Percentiles rank a stretch among this genome's conserved stretches.
These are phyloP conservation scores for Ceratocystis lukuohia DNA, from an alignment of 2,329 filamentous ascomycete species.

Conservation along the genomic window DNA sequence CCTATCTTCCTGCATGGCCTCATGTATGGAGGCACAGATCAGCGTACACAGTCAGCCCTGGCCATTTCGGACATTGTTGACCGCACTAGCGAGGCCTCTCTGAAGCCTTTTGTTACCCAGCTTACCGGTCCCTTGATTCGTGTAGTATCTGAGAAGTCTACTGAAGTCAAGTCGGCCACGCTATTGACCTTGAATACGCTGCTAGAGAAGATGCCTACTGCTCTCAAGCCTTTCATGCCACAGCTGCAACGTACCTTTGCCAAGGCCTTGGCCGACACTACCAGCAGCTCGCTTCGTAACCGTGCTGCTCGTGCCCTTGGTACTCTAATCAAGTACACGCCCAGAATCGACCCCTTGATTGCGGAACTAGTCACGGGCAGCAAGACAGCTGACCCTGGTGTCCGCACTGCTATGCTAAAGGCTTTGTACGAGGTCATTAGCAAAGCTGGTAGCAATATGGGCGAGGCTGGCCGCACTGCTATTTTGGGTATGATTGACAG, in stretches of 20 bases:
- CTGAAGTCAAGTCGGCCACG: slow-evolving; percentile 92
- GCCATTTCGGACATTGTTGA: slow-evolving; percentile 95
- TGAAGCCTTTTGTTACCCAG: slow-evolving; percentile 92
- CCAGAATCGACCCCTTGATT: slow-evolving; percentile 88
- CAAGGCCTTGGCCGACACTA: slow-evolving; percentile 83
- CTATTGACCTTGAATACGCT: slow-evolving; percentile 88
- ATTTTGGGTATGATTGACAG: slow-evolving; percentile 74
- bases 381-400: slow-evolving; percentile 71
- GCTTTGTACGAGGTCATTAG: slow-evolving; percentile 91
- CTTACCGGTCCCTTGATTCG: slow-evolving; percentile 96
- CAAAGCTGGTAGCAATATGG: slow-evolving; percentile 91
- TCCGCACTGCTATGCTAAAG: slow-evolving; percentile 92
- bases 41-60: slow-evolving; percentile 79
- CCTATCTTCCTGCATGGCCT: slow-evolving; percentile 96
- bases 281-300: slow-evolving; percentile 74
- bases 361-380: slow-evolving; percentile 87
- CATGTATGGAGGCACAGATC: slow-evolving; percentile 89
- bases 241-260: slow-evolving; percentile 95
- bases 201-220: slow-evolving; percentile 88
- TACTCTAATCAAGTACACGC: slow-evolving; percentile 88
- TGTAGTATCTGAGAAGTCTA: slow-evolving; percentile 91
- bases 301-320: slow-evolving; percentile 88
- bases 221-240: slow-evolving; percentile 91
- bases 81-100: slow-evolving; percentile 69
- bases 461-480: slow-evolving; percentile 71